Base-by-base conservation (phyloP, 148 eudicot genomes). In the Cornus suecica region DNA sequence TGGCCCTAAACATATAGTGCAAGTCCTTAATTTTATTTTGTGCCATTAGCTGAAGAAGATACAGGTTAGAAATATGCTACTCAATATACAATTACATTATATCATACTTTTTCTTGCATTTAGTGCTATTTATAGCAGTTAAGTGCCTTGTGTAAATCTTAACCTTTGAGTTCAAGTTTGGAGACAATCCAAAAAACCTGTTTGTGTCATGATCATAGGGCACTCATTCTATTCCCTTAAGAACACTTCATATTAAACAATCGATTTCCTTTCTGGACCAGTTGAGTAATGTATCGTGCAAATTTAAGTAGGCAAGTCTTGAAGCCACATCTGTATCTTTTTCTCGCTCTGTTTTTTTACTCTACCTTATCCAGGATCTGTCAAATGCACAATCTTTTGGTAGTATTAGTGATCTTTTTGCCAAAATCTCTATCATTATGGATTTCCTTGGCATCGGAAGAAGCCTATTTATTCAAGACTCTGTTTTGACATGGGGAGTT, bases 281-380 rank as follows among this genome's bases (percentile, higher is more conserved):
- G 6, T 48, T 48, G 3, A 48, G 15, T 16, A 48, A 13, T 48
- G 54, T 11, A 48, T 48, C 18, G 18, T 48, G 20, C 54, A 48
- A 48, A 48, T 11, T 16, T 48, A 0, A 48, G 18, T 58, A 58
- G 22, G 23, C 62, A 18, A 58, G 62, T 58, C 24, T 22, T 1
- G n/a, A 72, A 90, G 88, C 52, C 15, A 31, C 2, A n/a, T 31
- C 11, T 58, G 18, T 58, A 58, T 6, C 62, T 58, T 58, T n/a
- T 58, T 58, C 24, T 58, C 20, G 3, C n/a, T n/a, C n/a, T n/a
- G 2, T 4, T 20, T 52, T 58, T 22, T 6, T n/a, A 20, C n/a
- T 58, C 62, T 58, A 5, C 62, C 62, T 22, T 58, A 58, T 14
- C 18, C 1, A 5, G 62, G 25, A 58, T 2, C 62, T 58, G n/a